phyloP scores from a whole-genome alignment of 1,284 basidiomycete species.

The Melampsora americana region DNA sequence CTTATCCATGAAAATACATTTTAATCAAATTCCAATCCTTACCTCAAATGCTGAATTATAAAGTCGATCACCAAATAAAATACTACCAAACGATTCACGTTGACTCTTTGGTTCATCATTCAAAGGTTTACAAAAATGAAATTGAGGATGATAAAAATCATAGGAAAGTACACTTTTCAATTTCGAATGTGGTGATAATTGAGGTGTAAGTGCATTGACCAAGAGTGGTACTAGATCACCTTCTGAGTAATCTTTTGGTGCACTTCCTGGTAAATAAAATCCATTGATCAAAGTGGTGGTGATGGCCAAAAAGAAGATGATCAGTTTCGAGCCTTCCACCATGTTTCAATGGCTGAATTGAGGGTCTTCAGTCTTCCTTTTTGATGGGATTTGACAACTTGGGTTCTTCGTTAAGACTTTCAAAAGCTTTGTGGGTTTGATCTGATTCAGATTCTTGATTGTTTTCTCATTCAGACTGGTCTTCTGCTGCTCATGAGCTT shows the following conservation, averaged over 20 bases:
- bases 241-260: constrained; percentile 53
- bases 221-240: constrained; percentile 54
- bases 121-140: constrained; percentile 81
- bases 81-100: constrained; percentile 84
- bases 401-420: too few species aligned
- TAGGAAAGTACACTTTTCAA: constrained; percentile 24
- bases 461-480: too few species aligned
- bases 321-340: too few species aligned
- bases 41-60: constrained; percentile 85
- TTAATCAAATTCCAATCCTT: too few species aligned
- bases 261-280: constrained; percentile 55
- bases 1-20: too few species aligned
- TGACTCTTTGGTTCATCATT: constrained; percentile 69
- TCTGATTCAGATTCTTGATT: too few species aligned
- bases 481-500: too few species aligned
- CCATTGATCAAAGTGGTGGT: not conserved
- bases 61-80: constrained; percentile 92
- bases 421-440: too few species aligned
- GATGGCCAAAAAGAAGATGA: too few species aligned
- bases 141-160: constrained; percentile 79
- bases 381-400: too few species aligned
- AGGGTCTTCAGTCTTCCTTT: too few species aligned
- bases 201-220: constrained; percentile 52
- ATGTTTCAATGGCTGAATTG: too few species aligned
- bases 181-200: constrained; percentile 33